A percentile compares a stretch with the other conserved stretches of the same genome.
These are phyloP conservation scores for Sordariomycetes sp. DNA, from an alignment of 2,329 filamentous ascomycete species.

Conservation along the genomic window DNA sequence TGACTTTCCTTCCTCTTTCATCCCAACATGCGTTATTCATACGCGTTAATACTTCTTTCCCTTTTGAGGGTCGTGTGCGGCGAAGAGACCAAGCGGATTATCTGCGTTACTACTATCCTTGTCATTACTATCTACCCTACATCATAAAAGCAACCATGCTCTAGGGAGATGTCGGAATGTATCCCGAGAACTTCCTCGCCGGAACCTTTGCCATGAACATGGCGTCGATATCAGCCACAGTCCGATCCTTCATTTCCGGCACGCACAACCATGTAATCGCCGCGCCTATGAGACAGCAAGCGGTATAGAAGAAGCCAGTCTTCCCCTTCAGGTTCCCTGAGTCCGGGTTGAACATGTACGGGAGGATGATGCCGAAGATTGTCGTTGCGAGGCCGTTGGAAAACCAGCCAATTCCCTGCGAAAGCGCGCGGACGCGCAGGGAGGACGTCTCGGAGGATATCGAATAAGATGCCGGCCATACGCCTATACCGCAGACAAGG, in stretches of 20 bases:
- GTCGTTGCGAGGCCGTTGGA: constrained; percentile 23
- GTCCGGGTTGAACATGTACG: constrained; percentile 27
- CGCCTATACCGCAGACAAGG: constrained; percentile 23
- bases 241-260: constrained; percentile 39
- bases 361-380: constrained; percentile 24
- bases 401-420: constrained; percentile 28
- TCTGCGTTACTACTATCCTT: too few relatives aligned
- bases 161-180: background rate
- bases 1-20: background rate
- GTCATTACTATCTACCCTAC: too few relatives aligned
- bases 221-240: constrained; percentile 29
- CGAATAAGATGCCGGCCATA: constrained; percentile 27
- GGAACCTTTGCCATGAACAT: background rate
- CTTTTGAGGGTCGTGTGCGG: too few relatives aligned
- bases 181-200: background rate
- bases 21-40: background rate
- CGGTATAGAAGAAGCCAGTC: constrained; percentile 23
- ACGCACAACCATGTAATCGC: constrained; percentile 27
- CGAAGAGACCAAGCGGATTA: too few relatives aligned
- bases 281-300: constrained; percentile 18
- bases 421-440: constrained; percentile 25
- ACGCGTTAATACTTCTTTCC: too few relatives aligned
- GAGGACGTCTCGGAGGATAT: constrained; percentile 28
- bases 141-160: background rate
- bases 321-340: constrained; percentile 22